These are phyloP conservation scores for Erodium trifolium DNA, from an alignment of 441 rosid species.

Conservation along the genomic window DNA sequence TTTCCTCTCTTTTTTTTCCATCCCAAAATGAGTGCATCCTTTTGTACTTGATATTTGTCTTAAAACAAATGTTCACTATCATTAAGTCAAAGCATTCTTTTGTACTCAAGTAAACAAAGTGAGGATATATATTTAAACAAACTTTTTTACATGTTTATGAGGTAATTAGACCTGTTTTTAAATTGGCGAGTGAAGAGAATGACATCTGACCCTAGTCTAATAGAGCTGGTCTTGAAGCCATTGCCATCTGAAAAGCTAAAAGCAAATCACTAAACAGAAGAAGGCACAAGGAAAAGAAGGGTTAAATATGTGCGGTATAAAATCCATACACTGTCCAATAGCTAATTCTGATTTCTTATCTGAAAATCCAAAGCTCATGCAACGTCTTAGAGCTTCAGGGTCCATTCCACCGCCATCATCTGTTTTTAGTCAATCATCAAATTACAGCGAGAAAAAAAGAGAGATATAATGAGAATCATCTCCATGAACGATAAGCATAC, in stretches of 20 bases:
- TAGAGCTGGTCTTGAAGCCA: slow-evolving; percentile 24
- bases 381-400: slow-evolving; percentile 18
- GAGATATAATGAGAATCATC: too few species aligned
- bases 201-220: slow-evolving; percentile 25
- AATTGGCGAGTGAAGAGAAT: slow-evolving; percentile 18
- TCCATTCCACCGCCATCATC: slow-evolving; percentile 27
- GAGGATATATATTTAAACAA: neutral
- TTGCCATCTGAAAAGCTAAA: slow-evolving; percentile 21
- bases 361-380: slow-evolving; percentile 25
- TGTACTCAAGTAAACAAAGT: neutral
- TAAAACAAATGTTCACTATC: neutral
- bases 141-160: neutral
- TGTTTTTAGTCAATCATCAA: slow-evolving; percentile 11
- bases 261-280: neutral
- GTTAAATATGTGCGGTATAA: neutral
- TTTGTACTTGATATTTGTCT: neutral
- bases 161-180: slow-evolving; percentile 11
- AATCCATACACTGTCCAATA: slow-evolving; percentile 21
- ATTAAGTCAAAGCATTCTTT: neutral
- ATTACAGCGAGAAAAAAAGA: neutral
- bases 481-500: too few species aligned
- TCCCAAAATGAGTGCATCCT: neutral
- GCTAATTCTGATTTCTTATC: slow-evolving; percentile 18
- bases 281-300: neutral
- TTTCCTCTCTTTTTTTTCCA: neutral